Percentiles rank a stretch among this genome's conserved stretches.
These are phyloP conservation scores for Arthrobotrys sinensis DNA, from an alignment of 2,329 filamentous ascomycete species.

Conservation along the genomic window DNA sequence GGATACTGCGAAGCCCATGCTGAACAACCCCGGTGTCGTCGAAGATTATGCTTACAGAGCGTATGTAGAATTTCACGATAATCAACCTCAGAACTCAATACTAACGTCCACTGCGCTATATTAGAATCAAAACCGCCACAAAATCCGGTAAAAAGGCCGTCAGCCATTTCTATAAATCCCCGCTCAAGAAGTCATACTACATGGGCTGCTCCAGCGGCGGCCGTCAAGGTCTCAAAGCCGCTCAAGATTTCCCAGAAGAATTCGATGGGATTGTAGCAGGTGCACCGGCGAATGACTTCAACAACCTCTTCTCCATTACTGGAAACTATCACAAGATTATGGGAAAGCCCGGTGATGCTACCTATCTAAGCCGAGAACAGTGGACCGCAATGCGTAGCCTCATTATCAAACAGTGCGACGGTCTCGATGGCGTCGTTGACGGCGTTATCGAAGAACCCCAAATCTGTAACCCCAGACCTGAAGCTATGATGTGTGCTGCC, in stretches of 20 bases:
- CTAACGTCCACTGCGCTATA: not conserved
- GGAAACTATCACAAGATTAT: constrained; percentile 56
- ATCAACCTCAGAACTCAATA: not conserved
- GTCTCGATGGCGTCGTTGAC: constrained; percentile 70
- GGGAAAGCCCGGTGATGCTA: constrained; percentile 63
- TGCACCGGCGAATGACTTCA: constrained; percentile 68
- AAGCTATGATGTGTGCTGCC: constrained; percentile 65
- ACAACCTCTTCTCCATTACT: constrained; percentile 66
- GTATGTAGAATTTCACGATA: not conserved
- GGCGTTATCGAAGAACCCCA: constrained; percentile 68
- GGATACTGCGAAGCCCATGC: constrained; percentile 12
- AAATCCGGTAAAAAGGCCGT: constrained; percentile 29
- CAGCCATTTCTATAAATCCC: constrained; percentile 24
- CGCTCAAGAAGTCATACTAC: constrained; percentile 69
- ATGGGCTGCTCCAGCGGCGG: constrained; percentile 70
- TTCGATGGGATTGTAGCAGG: constrained; percentile 71
- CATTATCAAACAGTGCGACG: constrained; percentile 71
- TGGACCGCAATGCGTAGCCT: constrained; percentile 66
- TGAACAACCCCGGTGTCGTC: constrained; percentile 50
- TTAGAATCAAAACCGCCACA: constrained; percentile 20
- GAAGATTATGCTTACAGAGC: constrained; percentile 47
- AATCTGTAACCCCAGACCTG: constrained; percentile 66
- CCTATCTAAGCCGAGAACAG: constrained; percentile 64
- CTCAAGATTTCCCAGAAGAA: constrained; percentile 69
- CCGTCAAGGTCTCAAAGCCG: constrained; percentile 70